Percentiles rank a stretch among this genome's conserved stretches.
Evolutionary conservation across 23 red algal species (phyloP).

Genomic region (Cyanidiococcus yangmingshanensis): DNA sequence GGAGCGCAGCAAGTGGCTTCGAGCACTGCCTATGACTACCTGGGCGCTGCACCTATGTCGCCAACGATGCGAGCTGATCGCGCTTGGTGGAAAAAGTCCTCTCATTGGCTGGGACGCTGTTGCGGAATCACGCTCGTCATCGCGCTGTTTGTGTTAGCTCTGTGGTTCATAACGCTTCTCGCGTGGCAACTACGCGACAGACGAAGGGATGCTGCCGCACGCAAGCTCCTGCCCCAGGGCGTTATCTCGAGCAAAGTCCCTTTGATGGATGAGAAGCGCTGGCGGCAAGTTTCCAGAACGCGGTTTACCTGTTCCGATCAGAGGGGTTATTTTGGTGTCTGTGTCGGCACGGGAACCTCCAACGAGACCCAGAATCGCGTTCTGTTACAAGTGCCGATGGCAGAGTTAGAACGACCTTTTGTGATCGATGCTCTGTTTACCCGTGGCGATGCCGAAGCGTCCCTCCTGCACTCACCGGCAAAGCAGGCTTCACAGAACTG

Average conservation of each 20-base stretch:
- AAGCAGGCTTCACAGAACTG: background rate
- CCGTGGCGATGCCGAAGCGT: slow-evolving; percentile 19
- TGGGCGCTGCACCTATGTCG: too few species aligned
- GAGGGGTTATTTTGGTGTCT: slow-evolving; percentile 1
- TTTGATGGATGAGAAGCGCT: background rate
- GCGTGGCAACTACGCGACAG: too few species aligned
- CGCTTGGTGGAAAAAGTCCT: too few species aligned
- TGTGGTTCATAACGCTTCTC: too few species aligned
- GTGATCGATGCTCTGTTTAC: slow-evolving; percentile 22
- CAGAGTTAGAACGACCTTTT: slow-evolving; percentile 20
- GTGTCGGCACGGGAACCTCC: background rate
- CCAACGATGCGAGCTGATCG: too few species aligned
- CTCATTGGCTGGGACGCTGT: too few species aligned
- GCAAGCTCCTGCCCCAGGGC: background rate
- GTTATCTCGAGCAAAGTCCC: background rate
- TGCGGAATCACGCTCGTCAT: too few species aligned
- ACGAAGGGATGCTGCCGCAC: background rate
- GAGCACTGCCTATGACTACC: too few species aligned
- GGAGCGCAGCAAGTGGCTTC: too few species aligned
- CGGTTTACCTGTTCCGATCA: background rate
- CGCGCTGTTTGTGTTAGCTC: too few species aligned
- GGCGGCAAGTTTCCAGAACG: background rate
- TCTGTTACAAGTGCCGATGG: slow-evolving; percentile 17
- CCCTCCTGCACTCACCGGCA: slow-evolving; percentile 15
- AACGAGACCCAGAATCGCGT: background rate